Percentiles rank a stretch among this genome's conserved stretches.
These are phyloP conservation scores for Sugiyamaella boreocaroliniensis DNA, from an alignment of 805 yeast species.

Conservation along the genomic window DNA sequence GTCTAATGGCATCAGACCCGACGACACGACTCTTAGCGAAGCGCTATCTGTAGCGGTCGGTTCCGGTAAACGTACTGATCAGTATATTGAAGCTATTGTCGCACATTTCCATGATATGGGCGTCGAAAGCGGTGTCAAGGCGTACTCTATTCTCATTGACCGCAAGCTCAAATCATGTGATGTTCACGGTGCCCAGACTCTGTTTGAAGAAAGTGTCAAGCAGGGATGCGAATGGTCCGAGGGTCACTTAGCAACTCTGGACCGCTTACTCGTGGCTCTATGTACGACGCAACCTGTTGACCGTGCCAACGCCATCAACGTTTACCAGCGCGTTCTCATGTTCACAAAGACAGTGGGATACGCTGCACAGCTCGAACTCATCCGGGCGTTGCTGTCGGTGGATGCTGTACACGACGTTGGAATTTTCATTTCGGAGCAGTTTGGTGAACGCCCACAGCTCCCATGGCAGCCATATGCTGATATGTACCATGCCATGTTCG, in stretches of 20 bases:
- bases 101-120: constrained; percentile 29
- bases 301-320: constrained; percentile 26
- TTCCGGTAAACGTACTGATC: constrained; percentile 23
- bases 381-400: constrained; percentile 31
- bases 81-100: constrained; percentile 20
- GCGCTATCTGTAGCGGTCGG: constrained; percentile 24
- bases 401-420: constrained; percentile 38
- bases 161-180: constrained; percentile 28
- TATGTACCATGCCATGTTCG: constrained; percentile 39
- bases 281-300: constrained; percentile 24
- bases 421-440: constrained; percentile 39
- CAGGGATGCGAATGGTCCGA: constrained; percentile 40
- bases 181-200: constrained; percentile 27
- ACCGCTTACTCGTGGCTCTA: constrained; percentile 28
- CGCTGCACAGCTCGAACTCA: constrained; percentile 35
- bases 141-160: constrained; percentile 33
- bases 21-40: constrained; percentile 23
- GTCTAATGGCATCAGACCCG: constrained; percentile 18
- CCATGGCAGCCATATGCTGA: constrained; percentile 29
- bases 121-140: constrained; percentile 33
- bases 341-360: constrained; percentile 36
- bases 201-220: constrained; percentile 33
- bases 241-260: constrained; percentile 23
- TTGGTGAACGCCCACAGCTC: constrained; percentile 29
- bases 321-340: constrained; percentile 39